Evolutionary conservation across 805 yeast genomes (phyloP).

Genomic region (Torulaspora franciscae): DNA sequence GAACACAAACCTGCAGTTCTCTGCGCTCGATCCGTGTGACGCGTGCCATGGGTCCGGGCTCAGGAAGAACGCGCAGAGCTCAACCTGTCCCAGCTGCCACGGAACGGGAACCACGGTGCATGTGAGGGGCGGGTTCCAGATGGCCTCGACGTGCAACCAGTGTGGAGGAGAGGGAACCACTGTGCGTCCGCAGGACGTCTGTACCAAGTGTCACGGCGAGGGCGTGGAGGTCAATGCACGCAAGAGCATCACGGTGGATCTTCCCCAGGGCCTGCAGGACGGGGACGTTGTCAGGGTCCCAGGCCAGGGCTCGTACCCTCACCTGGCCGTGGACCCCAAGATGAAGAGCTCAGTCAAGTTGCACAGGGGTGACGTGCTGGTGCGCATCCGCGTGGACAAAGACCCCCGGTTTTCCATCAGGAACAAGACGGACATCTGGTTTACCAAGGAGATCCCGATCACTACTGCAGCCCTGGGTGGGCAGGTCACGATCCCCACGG

Average conservation of each 20-base stretch:
- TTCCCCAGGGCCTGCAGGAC: constrained; percentile 85
- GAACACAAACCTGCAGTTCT: constrained; percentile 59
- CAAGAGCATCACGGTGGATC: constrained; percentile 71
- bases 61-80: constrained; percentile 61
- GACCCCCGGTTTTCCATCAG: constrained; percentile 67
- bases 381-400: constrained; percentile 70
- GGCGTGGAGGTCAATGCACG: constrained; percentile 64
- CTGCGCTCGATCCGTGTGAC: constrained; percentile 68
- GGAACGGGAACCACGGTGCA: constrained; percentile 93
- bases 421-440: constrained; percentile 57
- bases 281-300: constrained; percentile 80
- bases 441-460: constrained; percentile 68
- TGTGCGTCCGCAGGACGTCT: constrained; percentile 61
- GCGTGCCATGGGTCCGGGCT: constrained; percentile 85
- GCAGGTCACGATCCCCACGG: constrained; percentile 80
- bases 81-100: constrained; percentile 80
- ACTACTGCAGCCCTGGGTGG: constrained; percentile 98
- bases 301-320: constrained; percentile 89
- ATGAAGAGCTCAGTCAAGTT: constrained; percentile 47
- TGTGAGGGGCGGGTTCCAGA: constrained; percentile 87
- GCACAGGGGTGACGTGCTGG: constrained; percentile 80
- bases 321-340: constrained; percentile 59
- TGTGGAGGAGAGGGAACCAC: constrained; percentile 89
- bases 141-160: constrained; percentile 85
- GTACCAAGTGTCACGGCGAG: constrained; percentile 80